Percentiles rank a stretch among this genome's conserved stretches.
phyloP scores from a whole-genome alignment of 2,329 filamentous ascomycete genomes.

The Ophiostoma ips region DNA sequence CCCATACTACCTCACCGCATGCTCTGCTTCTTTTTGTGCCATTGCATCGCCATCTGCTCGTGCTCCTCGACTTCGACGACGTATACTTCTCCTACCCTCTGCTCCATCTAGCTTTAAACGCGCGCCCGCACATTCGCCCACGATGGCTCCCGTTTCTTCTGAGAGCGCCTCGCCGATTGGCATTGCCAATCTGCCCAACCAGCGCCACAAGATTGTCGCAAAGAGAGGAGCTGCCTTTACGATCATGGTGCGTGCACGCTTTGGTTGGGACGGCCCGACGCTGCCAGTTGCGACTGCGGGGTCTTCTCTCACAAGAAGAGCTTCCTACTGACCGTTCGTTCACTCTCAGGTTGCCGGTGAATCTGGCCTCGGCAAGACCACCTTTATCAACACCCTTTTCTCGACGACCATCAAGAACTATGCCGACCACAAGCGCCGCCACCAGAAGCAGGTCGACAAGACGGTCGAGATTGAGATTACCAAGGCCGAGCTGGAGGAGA shows the following conservation, averaged over 20 bases:
- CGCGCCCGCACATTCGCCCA: constrained; percentile 9
- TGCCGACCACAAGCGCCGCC: constrained; percentile 97
- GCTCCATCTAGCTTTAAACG: not conserved
- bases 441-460: constrained; percentile 99
- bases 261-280: not conserved
- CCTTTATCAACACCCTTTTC: constrained; percentile 99
- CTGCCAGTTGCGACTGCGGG: too few species aligned
- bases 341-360: constrained; percentile 86
- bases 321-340: constrained; percentile 4
- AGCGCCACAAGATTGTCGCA: constrained; percentile 61
- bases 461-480: constrained; percentile 99
- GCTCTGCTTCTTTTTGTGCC: not conserved
- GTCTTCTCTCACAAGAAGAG: too few species aligned
- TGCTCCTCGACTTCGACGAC: not conserved
- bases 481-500: constrained; percentile 98
- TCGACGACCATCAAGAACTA: constrained; percentile 99
- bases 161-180: constrained; percentile 56
- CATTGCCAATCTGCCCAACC: constrained; percentile 61
- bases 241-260: constrained; percentile 64
- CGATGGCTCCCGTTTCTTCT: constrained; percentile 42
- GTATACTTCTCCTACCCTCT: not conserved
- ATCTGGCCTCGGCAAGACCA: constrained; percentile 96
- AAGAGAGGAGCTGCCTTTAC: constrained; percentile 95
- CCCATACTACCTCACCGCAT: constrained; percentile 1
- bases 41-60: not conserved